Base-by-base conservation (phyloP, 2,329 filamentous ascomycete genomes). In the Domatiomyces globalis region DNA sequence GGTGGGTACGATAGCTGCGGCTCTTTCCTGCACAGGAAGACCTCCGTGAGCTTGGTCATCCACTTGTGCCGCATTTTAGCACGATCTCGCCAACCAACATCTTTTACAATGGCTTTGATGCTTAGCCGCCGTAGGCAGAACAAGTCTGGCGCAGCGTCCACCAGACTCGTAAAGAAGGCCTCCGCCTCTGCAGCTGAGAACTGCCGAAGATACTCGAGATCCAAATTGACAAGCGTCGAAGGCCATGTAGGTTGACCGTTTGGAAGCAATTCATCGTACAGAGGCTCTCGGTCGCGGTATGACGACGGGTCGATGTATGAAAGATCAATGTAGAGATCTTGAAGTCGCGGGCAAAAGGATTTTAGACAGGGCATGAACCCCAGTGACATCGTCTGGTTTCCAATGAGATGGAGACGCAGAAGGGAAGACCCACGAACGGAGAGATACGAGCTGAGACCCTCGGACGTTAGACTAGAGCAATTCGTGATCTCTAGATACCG, bases 351-450 rank as follows among this genome's bases (percentile, higher is more conserved):
- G 62, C 88, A 95, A 1, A 77, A 74, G 3, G 69, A 65, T 17
- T 77, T 80, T 45, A 96, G 68, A 22, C 75, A 66, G 0, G 80
- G 76, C 5, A 92, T 72, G 61, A 95, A 95, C 0, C 76, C 79
- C 43, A 95, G 69, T 60, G 81, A 84, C 42, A 95, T 72, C 2
- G 83, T 80, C 55, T 86, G 81, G 61, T 94, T 94, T 66, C 94
- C 85, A 49, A 83, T 78, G 4, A 95, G 71, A 1, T 74, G 76
- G 6, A 96, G 73, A 39, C 77, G 76, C 49, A 76, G 75, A 19
- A 96, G 70, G n/a, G 78, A 69, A 19, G 71, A 67, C 0, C 88
- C 89, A 60, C 86, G 80, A 0, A 76, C 76, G 5, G 72, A 63
- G 43, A 95, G 73, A 61, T 84, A 95, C 0, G 67, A 63, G 22